Base-by-base conservation (phyloP, 805 yeast species). In the Myxozyma nipponensis region DNA sequence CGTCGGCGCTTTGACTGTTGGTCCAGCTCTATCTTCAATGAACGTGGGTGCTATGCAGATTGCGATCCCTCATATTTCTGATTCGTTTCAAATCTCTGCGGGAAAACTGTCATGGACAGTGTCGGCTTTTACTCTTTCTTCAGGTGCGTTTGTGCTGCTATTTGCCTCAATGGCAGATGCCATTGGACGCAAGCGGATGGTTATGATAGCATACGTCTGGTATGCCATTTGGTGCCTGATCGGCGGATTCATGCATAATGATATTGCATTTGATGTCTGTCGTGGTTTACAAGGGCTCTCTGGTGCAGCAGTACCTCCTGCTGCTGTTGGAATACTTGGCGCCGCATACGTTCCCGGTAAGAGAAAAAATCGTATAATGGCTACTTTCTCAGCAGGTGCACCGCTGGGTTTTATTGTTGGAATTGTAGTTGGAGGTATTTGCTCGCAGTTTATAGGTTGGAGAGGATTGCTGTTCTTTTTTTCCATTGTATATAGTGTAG, bases 341-440 rank as follows among this genome's bases (percentile, higher is more conserved):
- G 40, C 44, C 2, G 25, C 49, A 10, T 76, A 76, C 49, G 42
- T 36, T 10, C 42, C 49, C 7, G 54, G 58, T n/a, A 28, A 32
- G 32, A 39, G 59, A 18, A 48, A 49, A 38, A 55, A 55, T 32
- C 39, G 32, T 26, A 58, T 47, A 9, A 37, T 55, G 3, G 65
- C 76, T 3, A 63, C 67, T 2, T 75, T 75, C 48, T 65, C 75
- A 2, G 74, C 74, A 1, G 79, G 79, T 1, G 77, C 79, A 1
- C 79, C 79, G 1, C 59, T 72, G 3, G 79, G 79, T 15, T 72
- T 69, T 41, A 71, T 75, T 1, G 53, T 60, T 13, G 79, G 79
- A 0, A 66, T 66, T 17, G 57, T 75, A 17, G 54, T 68, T 26
- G 76, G 76, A 3, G 79, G 78, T 44, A 69, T 76, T 9, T 72